Evolutionary conservation across 768 basidiomycete species (phyloP).

Genomic region (Phlebiopsis gigantea): DNA sequence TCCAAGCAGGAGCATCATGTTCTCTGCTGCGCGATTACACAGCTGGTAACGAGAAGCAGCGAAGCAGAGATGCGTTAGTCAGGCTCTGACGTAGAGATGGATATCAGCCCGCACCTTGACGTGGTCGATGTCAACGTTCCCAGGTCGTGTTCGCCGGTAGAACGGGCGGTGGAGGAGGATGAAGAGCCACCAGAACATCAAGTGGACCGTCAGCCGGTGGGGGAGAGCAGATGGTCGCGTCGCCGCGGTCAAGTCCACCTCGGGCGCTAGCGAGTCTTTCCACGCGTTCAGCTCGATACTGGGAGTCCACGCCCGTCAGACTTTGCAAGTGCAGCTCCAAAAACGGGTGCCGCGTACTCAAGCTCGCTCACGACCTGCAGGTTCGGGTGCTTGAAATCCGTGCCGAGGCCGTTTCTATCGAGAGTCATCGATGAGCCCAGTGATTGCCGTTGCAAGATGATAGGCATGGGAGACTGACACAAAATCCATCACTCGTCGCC

Average conservation of each 20-base stretch:
- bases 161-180: conserved; percentile 57
- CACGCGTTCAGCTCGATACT: conserved; percentile 25
- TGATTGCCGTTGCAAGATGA: background rate
- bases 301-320: background rate
- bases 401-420: conserved; percentile 44
- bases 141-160: conserved; percentile 27
- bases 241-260: conserved; percentile 45
- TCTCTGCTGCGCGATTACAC: conserved; percentile 49
- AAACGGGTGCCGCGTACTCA: conserved; percentile 34
- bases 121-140: conserved; percentile 42
- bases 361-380: conserved; percentile 47
- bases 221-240: conserved; percentile 44
- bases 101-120: conserved; percentile 38
- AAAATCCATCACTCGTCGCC: conserved; percentile 47
- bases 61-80: background rate
- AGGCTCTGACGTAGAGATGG: background rate
- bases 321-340: background rate
- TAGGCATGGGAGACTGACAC: conserved; percentile 34
- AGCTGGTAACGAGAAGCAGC: conserved; percentile 29
- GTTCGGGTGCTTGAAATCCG: conserved; percentile 35
- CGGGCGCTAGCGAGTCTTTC: conserved; percentile 37
- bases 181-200: conserved; percentile 53
- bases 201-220: conserved; percentile 51
- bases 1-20: conserved; percentile 47
- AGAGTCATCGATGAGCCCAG: background rate